Percentiles rank a stretch among this genome's conserved stretches.
Evolutionary conservation across 371 early-diverging fungal genomes (phyloP).

Genomic region (Mucor circinelloides): DNA sequence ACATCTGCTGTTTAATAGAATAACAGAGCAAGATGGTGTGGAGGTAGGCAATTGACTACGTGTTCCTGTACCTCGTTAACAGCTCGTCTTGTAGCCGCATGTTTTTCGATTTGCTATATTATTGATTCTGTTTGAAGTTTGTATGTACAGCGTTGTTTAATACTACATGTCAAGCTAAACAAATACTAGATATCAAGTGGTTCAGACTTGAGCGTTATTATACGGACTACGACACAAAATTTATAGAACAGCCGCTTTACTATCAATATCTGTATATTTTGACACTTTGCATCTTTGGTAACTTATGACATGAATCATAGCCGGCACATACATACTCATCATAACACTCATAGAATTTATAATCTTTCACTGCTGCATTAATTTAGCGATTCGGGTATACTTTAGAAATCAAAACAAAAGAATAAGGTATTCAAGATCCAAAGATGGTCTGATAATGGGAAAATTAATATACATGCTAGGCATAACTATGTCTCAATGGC

Average conservation of each 20-base stretch:
- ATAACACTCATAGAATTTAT: slow-evolving; percentile 36
- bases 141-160: slow-evolving; percentile 26
- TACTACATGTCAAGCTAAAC: not conserved
- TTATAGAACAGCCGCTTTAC: slow-evolving; percentile 64
- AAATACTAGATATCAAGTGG: slow-evolving; percentile 80
- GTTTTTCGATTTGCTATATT: slow-evolving; percentile 56
- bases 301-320: not conserved
- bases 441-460: not conserved
- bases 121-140: slow-evolving; percentile 11
- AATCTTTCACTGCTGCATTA: slow-evolving; percentile 47
- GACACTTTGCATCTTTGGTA: slow-evolving; percentile 72
- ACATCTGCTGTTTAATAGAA: slow-evolving; percentile 85
- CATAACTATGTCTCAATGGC: slow-evolving; percentile 76
- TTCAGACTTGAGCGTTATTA: slow-evolving; percentile 78
- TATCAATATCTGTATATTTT: slow-evolving; percentile 84
- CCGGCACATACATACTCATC: not conserved
- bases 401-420: slow-evolving; percentile 21
- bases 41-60: slow-evolving; percentile 39
- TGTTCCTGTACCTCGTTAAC: not conserved
- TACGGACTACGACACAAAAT: slow-evolving; percentile 50
- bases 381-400: slow-evolving; percentile 36
- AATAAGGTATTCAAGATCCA: slow-evolving; percentile 8
- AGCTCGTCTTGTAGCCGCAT: slow-evolving; percentile 50
- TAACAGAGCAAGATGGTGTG: slow-evolving; percentile 45
- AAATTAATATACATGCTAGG: slow-evolving; percentile 18